phyloP scores from a whole-genome alignment of 331 rosid species.

The Telfairia occidentalis region DNA sequence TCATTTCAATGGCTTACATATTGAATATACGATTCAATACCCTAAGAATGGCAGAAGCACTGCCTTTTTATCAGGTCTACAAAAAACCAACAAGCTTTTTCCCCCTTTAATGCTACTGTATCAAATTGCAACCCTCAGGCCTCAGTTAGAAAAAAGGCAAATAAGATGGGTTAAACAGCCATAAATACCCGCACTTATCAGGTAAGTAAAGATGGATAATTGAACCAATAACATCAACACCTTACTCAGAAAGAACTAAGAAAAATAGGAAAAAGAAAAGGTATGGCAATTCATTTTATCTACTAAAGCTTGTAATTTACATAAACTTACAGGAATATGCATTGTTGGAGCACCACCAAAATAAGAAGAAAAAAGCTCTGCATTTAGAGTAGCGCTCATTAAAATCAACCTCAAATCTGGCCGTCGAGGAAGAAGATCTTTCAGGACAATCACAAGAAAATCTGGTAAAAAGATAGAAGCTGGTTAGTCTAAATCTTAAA shows the following conservation, averaged over 20 bases:
- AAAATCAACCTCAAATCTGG: slow-evolving; percentile 39
- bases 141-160: not conserved
- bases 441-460: slow-evolving; percentile 40
- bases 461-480: slow-evolving; percentile 19
- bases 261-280: not conserved
- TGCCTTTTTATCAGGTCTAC: too few relatives aligned
- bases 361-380: slow-evolving; percentile 40
- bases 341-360: slow-evolving; percentile 34
- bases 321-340: slow-evolving; percentile 36
- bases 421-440: slow-evolving; percentile 41
- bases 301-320: not conserved
- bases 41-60: too few relatives aligned
- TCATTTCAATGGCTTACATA: too few relatives aligned
- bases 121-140: too few relatives aligned
- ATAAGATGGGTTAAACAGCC: not conserved
- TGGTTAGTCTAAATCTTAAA: not conserved
- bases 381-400: slow-evolving; percentile 43
- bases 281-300: not conserved
- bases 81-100: too few relatives aligned
- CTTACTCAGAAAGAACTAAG: not conserved
- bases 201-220: not conserved
- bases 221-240: not conserved
- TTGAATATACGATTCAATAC: too few relatives aligned
- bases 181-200: not conserved
- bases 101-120: too few relatives aligned